These are phyloP conservation scores for Aspergillus melleus DNA, from an alignment of 2,329 filamentous ascomycete species.

Conservation along the genomic window DNA sequence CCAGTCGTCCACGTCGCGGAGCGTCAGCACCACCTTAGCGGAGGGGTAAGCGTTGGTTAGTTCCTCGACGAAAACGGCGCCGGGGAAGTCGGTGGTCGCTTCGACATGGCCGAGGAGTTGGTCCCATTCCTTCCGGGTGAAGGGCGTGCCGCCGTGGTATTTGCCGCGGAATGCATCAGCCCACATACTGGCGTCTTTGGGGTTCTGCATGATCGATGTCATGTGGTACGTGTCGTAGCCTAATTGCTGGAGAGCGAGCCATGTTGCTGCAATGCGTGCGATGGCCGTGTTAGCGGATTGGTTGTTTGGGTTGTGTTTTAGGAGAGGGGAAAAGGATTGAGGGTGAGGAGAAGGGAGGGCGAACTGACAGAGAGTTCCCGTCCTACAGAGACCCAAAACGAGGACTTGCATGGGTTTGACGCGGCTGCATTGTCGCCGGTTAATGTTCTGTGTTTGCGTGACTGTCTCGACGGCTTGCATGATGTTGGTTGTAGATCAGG, in stretches of 20 bases:
- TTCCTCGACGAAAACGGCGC: constrained; percentile 35
- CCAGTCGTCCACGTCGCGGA: constrained; percentile 33
- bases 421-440: constrained; percentile 14
- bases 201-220: constrained; percentile 16
- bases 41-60: constrained; percentile 36
- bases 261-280: constrained; percentile 7
- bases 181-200: constrained; percentile 13
- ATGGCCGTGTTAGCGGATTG: neutral
- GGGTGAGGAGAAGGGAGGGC: neutral
- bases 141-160: constrained; percentile 6
- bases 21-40: constrained; percentile 35
- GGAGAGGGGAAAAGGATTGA: neutral
- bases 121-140: constrained; percentile 28
- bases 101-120: constrained; percentile 28
- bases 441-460: constrained; percentile 9
- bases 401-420: constrained; percentile 21
- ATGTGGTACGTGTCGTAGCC: constrained; percentile 26
- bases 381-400: constrained; percentile 21
- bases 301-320: neutral
- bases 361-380: constrained; percentile 21
- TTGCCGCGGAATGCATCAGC: constrained; percentile 10
- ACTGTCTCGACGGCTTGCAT: constrained; percentile 12
- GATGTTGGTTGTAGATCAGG: neutral
- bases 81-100: constrained; percentile 30
- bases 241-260: constrained; percentile 21